Evolutionary conservation across 108 stramenopile species (phyloP), one percentile per base, ranked within the genome.

Genomic region (Tribonema minus): DNA sequence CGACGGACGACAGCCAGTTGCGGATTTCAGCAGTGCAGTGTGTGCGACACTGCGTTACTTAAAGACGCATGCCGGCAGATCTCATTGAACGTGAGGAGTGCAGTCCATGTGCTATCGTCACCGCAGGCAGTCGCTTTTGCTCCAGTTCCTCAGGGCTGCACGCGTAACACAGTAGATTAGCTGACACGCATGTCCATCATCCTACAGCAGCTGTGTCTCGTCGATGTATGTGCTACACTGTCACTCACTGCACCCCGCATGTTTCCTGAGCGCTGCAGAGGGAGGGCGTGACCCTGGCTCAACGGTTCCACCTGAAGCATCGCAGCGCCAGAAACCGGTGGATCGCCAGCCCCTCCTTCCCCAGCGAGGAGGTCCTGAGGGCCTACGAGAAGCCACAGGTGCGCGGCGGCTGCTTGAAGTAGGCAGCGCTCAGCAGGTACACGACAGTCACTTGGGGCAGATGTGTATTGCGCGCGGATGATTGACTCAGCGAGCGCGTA

Each of bases 331-430:
- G 72, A 67, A 76, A 76, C 67, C 37, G 73, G 72, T 76, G 73
- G 72, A n/a, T 61, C 0, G 74, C 73, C 23, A 64, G 70, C 1
- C 30, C 68, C 20, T 26, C 26, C 25, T 76, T 76, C 20, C 73
- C 72, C 23, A 76, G 73, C 75, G 15, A 68, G 66, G 72, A 76
- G 35, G 74, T 76, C 27, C 72, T 76, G 12, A 28, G 29, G 35
- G 75, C 74, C 67, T 76, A 76, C 72, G 73, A 71, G 30, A 74
- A 74, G 26, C 75, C 71, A 7, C 71, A 41, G 71, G 71, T 72
- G 23, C 9, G 58, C 3, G 38, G 7, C n/a, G n/a, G n/a, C n/a
- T n/a, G n/a, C n/a, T n/a, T n/a, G n/a, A n/a, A n/a, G n/a, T n/a
- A n/a, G n/a, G n/a, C n/a, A n/a, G n/a, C n/a, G n/a, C n/a, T n/a